Evolutionary conservation across 1,139 yeast species (phyloP).

Genomic region (Debaryomyces coudertii): DNA sequence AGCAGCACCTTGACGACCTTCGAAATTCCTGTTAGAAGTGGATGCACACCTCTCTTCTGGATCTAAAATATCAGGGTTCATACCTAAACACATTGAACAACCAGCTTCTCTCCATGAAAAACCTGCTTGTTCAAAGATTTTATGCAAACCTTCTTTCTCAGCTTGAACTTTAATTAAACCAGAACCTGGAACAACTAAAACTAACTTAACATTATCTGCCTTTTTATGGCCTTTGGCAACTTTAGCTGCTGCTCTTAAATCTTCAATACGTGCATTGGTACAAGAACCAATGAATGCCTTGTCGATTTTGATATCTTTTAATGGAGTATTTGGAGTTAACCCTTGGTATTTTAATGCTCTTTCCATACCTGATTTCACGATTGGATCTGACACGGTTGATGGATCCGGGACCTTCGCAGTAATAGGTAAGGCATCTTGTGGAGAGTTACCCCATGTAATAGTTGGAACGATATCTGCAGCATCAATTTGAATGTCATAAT

Average conservation of each 20-base stretch:
- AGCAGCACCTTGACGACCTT: constrained; percentile 97
- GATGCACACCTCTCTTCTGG: constrained; percentile 98
- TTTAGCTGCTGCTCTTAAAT: constrained; percentile 90
- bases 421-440: constrained; percentile 97
- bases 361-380: constrained; percentile 80
- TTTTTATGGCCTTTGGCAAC: constrained; percentile 90
- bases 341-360: constrained; percentile 95
- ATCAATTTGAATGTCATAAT: constrained; percentile 76
- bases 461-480: constrained; percentile 92
- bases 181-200: constrained; percentile 95
- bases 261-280: constrained; percentile 97
- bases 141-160: constrained; percentile 91
- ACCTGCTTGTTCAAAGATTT: constrained; percentile 88
- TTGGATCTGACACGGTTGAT: constrained; percentile 66
- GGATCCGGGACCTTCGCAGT: constrained; percentile 93
- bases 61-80: constrained; percentile 95
- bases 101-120: constrained; percentile 99
- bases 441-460: constrained; percentile 99
- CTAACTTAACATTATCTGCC: constrained; percentile 79
- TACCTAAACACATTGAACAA: constrained; percentile 98
- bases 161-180: constrained; percentile 93
- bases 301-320: constrained; percentile 73
- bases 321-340: constrained; percentile 77
- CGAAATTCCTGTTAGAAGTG: constrained; percentile 96
- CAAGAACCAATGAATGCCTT: constrained; percentile 98